A percentile compares a stretch with the other conserved stretches of the same genome.
These are phyloP conservation scores for Diospyros lotus DNA, from an alignment of 148 eudicot species.

Conservation along the genomic window DNA sequence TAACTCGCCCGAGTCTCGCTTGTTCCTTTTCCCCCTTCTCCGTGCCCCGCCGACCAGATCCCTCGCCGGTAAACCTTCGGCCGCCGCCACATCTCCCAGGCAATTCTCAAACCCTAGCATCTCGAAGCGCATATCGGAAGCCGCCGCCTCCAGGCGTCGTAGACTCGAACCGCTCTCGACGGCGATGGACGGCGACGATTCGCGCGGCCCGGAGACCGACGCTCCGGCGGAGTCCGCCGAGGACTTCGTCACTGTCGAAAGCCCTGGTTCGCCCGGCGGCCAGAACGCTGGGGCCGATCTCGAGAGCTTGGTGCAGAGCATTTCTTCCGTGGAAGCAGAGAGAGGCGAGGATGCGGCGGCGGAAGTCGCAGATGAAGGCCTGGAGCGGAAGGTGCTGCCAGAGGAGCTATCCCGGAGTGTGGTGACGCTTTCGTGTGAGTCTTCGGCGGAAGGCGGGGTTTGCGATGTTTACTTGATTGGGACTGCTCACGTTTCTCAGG, in stretches of 20 bases:
- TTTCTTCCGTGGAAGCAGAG: slow-evolving; percentile 10
- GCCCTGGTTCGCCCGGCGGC: slow-evolving; percentile 11
- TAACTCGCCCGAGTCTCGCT: background rate
- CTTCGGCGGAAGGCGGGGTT: slow-evolving; percentile 46
- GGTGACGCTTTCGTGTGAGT: slow-evolving; percentile 53
- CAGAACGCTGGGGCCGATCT: slow-evolving; percentile 16
- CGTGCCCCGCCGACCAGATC: slow-evolving; percentile 8
- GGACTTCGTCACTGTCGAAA: slow-evolving; percentile 36
- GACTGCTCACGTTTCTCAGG: slow-evolving; percentile 93
- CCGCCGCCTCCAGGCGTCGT: slow-evolving; percentile 14
- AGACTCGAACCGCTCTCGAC: slow-evolving; percentile 3
- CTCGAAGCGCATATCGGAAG: background rate
- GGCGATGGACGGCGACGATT: slow-evolving; percentile 19
- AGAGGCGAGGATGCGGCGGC: slow-evolving; percentile 14
- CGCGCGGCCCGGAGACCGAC: slow-evolving; percentile 23
- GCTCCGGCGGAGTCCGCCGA: slow-evolving; percentile 16
- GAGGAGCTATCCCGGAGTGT: slow-evolving; percentile 53
- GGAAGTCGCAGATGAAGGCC: slow-evolving; percentile 11
- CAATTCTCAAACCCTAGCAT: background rate
- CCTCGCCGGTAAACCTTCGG: background rate
- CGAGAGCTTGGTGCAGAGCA: slow-evolving; percentile 19
- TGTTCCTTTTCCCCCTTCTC: background rate
- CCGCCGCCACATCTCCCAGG: background rate
- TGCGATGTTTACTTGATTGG: slow-evolving; percentile 82
- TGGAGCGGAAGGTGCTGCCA: slow-evolving; percentile 28